A percentile compares a stretch with the other conserved stretches of the same genome.
Evolutionary conservation across 1,284 basidiomycete species (phyloP).

Genomic region (Rhodotorula sp.): DNA sequence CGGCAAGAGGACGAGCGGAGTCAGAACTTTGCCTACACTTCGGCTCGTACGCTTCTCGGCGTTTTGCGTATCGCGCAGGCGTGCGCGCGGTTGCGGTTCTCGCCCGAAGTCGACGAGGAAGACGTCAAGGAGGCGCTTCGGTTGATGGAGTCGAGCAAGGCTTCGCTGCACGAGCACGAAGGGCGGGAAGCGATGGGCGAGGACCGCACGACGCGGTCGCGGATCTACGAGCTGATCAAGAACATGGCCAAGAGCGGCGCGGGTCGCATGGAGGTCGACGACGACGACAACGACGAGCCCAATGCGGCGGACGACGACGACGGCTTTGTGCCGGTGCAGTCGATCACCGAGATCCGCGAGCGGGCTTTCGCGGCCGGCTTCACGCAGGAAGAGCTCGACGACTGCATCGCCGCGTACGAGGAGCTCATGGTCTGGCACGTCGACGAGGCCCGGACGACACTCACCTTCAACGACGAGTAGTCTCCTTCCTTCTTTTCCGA

Average conservation of each 20-base stretch:
- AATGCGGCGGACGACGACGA: constrained; percentile 68
- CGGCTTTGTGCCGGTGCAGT: constrained; percentile 52
- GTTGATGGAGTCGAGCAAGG: constrained; percentile 94
- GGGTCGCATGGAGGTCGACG: constrained; percentile 57
- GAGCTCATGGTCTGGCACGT: constrained; percentile 42
- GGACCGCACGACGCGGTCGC: constrained; percentile 74
- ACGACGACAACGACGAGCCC: constrained; percentile 67
- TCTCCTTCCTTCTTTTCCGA: background rate
- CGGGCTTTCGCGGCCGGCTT: constrained; percentile 81
- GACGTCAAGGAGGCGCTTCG: constrained; percentile 98
- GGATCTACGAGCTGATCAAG: constrained; percentile 86
- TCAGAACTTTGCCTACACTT: constrained; percentile 89
- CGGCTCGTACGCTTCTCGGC: constrained; percentile 92
- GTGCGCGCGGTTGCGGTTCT: constrained; percentile 84
- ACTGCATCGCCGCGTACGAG: constrained; percentile 43
- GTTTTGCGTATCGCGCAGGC: constrained; percentile 93
- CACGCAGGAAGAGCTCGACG: constrained; percentile 85
- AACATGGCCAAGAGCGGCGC: constrained; percentile 62
- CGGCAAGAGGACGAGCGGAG: constrained; percentile 79
- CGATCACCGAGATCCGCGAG: constrained; percentile 78
- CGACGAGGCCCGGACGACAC: constrained; percentile 35
- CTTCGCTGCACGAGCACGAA: constrained; percentile 74
- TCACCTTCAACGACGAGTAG: constrained; percentile 25
- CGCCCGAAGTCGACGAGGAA: constrained; percentile 71
- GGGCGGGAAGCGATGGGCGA: constrained; percentile 59